phyloP scores from a whole-genome alignment of 805 yeast genomes.

The Saitoella complicata region DNA sequence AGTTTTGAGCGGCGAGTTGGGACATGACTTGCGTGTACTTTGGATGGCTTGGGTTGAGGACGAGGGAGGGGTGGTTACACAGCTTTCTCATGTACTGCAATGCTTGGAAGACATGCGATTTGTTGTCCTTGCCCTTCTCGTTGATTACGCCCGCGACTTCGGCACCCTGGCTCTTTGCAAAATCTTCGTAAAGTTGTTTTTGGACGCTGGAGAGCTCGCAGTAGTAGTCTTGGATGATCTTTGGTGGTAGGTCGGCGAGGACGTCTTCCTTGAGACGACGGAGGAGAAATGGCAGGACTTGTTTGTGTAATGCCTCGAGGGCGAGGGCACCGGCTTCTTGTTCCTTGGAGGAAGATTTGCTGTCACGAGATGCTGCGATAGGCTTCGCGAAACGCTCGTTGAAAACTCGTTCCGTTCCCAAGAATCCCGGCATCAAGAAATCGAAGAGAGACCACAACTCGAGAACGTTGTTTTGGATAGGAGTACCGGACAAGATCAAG shows the following conservation, averaged over 20 bases:
- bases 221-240: slow-evolving; percentile 94
- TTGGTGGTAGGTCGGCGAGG: slow-evolving; percentile 88
- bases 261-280: slow-evolving; percentile 95
- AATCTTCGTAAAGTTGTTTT: slow-evolving; percentile 71
- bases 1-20: slow-evolving; percentile 41
- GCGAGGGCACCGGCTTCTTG: slow-evolving; percentile 97
- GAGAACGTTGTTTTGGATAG: slow-evolving; percentile 90
- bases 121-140: slow-evolving; percentile 30
- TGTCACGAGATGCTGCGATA: slow-evolving; percentile 79
- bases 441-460: slow-evolving; percentile 97
- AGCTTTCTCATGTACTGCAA: slow-evolving; percentile 92
- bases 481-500: slow-evolving; percentile 86
- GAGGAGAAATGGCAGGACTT: slow-evolving; percentile 87
- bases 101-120: slow-evolving; percentile 93
- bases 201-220: slow-evolving; percentile 90
- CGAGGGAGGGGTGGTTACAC: slow-evolving; percentile 92
- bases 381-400: slow-evolving; percentile 97
- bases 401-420: slow-evolving; percentile 87
- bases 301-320: slow-evolving; percentile 87
- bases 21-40: slow-evolving; percentile 51
- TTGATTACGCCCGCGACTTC: slow-evolving; percentile 29
- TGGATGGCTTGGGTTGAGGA: slow-evolving; percentile 69
- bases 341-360: slow-evolving; percentile 70
- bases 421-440: slow-evolving; percentile 95
- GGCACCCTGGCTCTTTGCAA: slow-evolving; percentile 54